A percentile compares a stretch with the other conserved stretches of the same genome.
These are phyloP conservation scores for Russula olivacea DNA, from an alignment of 768 basidiomycete genomes.

Conservation along the genomic window DNA sequence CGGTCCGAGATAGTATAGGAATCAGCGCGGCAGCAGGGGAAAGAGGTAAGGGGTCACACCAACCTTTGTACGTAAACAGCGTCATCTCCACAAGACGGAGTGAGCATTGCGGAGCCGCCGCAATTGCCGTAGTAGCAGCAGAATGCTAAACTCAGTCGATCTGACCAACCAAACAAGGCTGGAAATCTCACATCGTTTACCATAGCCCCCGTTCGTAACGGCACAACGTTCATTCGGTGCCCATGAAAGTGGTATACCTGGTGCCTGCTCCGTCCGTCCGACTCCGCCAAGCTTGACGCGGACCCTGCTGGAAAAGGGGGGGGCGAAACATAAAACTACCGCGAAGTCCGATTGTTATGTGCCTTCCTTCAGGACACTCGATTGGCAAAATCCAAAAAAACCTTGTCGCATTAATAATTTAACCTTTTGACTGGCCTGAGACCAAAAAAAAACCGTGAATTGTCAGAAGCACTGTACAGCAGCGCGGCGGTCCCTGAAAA, in stretches of 20 bases:
- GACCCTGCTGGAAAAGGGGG: constrained; percentile 26
- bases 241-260: constrained; percentile 36
- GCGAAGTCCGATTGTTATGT: constrained; percentile 15
- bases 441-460: constrained; percentile 31
- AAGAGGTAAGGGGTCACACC: constrained; percentile 23
- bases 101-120: constrained; percentile 40
- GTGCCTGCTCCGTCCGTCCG: constrained; percentile 31
- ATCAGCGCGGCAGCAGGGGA: neutral
- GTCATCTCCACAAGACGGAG: constrained; percentile 33
- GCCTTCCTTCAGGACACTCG: constrained; percentile 31
- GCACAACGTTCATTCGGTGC: constrained; percentile 31
- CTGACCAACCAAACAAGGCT: neutral
- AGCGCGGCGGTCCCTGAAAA: constrained; percentile 41
- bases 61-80: constrained; percentile 47
- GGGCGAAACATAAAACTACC: neutral
- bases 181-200: constrained; percentile 24
- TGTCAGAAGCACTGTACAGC: constrained; percentile 38
- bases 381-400: constrained; percentile 30
- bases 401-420: constrained; percentile 32
- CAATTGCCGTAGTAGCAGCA: constrained; percentile 31
- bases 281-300: too few species aligned
- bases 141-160: constrained; percentile 6
- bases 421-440: constrained; percentile 38
- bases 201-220: neutral
- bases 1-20: constrained; percentile 24